Evolutionary conservation across 352 stramenopile genomes (phyloP), one percentile per base, ranked within the genome.

Genomic region (Pythium biforme): DNA sequence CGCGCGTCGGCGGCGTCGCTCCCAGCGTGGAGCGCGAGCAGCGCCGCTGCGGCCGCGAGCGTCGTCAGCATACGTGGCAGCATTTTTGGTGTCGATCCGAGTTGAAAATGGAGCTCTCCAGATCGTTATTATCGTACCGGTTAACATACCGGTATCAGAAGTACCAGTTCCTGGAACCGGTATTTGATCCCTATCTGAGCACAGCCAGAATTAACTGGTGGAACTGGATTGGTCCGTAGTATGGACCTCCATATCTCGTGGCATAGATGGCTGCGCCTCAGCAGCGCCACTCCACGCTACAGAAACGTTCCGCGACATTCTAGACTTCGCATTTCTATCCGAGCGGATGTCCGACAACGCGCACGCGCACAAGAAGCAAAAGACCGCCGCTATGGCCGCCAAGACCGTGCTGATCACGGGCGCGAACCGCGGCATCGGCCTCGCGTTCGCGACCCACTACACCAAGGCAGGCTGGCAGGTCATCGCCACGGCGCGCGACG

Each of bases 361-460:
- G 7, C 46, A 53, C 17, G 46, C 46, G 25, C 6, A 10, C 1
- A 59, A 59, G 52, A 59, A 52, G n/a, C 46, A 46, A 33, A 62
- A 55, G 47, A 62, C 37, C 9, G 26, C 31, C n/a, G 41, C 45
- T 11, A 64, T 64, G 45, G 72, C 73, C 64, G 63, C 47, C 33
- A 86, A 81, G 70, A 82, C 74, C 2, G 75, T 86, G 11, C 64
- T 86, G 3, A 77, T 81, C 65, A 81, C 67, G 1, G 74, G 74
- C 40, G 59, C 12, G 49, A 83, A 77, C 59, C 77, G 81, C 17
- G 78, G 78, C 41, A 76, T 90, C 33, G 81, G 81, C 10, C 68
- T 88, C 26, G 64, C 64, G 29, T 78, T 88, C 56, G 64, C 64
- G 19, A 61, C 72, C 15, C 62, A 73, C 51, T 75, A 75, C 62